phyloP scores from a whole-genome alignment of 345 rosid species.

The Nasturtium officinale region DNA sequence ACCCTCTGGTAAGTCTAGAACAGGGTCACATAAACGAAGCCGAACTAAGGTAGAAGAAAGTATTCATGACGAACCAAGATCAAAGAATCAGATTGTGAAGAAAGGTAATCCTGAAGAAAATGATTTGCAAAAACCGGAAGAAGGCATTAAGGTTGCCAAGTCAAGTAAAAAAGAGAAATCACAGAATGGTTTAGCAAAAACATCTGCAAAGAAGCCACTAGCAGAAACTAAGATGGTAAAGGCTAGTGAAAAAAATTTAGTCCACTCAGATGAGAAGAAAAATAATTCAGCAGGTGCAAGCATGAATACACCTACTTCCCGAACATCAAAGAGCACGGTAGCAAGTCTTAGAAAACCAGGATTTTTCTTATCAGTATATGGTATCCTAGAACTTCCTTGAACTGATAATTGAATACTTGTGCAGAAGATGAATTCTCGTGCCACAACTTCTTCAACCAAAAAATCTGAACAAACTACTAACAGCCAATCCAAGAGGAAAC shows the following conservation, averaged over 20 bases:
- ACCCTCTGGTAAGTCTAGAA: conserved; percentile 22
- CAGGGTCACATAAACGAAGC: conserved; percentile 44
- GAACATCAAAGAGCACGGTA: conserved; percentile 53
- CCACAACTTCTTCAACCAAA: conserved; percentile 27
- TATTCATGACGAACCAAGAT: conserved; percentile 33
- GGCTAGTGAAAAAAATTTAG: conserved; percentile 17
- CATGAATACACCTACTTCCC: conserved; percentile 28
- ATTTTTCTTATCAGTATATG: conserved; percentile 14
- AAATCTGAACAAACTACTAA: conserved; percentile 45
- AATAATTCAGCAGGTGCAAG: conserved; percentile 30
- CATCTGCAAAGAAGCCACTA: conserved; percentile 33
- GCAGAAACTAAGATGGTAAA: conserved; percentile 34
- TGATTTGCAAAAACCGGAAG: conserved; percentile 35
- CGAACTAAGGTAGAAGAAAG: conserved; percentile 41
- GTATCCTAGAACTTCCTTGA: background rate
- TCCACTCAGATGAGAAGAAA: conserved; percentile 29
- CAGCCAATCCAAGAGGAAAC: conserved; percentile 49
- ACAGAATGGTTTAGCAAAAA: conserved; percentile 34
- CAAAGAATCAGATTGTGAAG: conserved; percentile 31
- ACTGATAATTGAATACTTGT: conserved; percentile 25
- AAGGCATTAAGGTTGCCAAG: conserved; percentile 37
- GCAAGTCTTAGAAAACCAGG: conserved; percentile 3
- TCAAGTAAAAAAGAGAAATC: conserved; percentile 34
- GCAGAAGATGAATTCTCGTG: conserved; percentile 44
- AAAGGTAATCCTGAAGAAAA: conserved; percentile 40